A percentile compares a stretch with the other conserved stretches of the same genome.
phyloP scores from a whole-genome alignment of 176 grass and related monocot genomes.

The Tillandsia leiboldiana region DNA sequence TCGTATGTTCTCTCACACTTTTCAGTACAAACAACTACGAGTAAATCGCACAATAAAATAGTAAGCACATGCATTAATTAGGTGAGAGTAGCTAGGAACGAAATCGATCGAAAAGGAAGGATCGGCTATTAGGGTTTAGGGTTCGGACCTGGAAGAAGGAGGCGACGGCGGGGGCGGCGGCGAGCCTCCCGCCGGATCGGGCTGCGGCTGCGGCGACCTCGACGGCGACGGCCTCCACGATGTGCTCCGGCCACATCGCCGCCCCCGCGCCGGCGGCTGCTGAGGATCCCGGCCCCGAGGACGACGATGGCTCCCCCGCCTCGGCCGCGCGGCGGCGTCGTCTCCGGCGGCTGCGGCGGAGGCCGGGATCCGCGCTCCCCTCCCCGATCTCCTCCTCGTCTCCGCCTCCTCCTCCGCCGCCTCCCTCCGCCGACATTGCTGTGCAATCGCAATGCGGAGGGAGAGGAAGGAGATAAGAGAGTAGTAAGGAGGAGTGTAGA shows the following conservation, averaged over 20 bases:
- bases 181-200: constrained; percentile 19
- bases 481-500: not conserved
- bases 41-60: not conserved
- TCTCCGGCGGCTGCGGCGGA: no score
- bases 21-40: not conserved
- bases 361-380: no score
- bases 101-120: not conserved
- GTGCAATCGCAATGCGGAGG: not conserved
- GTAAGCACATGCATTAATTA: not conserved
- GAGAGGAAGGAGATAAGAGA: not conserved
- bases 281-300: not conserved
- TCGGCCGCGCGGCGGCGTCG: not conserved
- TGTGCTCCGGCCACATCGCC: constrained; percentile 22
- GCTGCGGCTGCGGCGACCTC: constrained; percentile 10
- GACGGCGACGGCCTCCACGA: constrained; percentile 21
- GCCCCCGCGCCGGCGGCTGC: not conserved
- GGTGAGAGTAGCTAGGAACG: not conserved
- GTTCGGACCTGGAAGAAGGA: constrained; percentile 24
- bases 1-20: not conserved
- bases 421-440: not conserved
- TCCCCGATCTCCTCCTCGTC: no score
- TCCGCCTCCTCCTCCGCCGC: no score
- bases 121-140: not conserved
- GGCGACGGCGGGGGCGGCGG: constrained; percentile 19
- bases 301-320: not conserved